Evolutionary conservation across 2,329 filamentous ascomycete species (phyloP).

Genomic region (Tetracladium maxilliforme): DNA sequence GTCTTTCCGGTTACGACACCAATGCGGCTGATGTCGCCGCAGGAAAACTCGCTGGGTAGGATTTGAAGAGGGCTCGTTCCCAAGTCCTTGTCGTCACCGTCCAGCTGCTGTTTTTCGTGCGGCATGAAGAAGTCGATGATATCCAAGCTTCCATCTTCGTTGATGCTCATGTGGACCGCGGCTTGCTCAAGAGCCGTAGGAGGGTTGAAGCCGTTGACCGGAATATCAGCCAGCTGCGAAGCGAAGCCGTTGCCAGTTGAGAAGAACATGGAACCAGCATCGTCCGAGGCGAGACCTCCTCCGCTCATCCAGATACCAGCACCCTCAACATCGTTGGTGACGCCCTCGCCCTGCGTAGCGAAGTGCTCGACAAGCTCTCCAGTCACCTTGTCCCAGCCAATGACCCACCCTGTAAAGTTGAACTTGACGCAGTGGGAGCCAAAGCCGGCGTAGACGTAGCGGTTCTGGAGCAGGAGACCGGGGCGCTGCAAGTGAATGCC

Average conservation of each 20-base stretch:
- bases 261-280: conserved; percentile 29
- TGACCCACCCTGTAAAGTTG: conserved; percentile 33
- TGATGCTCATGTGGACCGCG: conserved; percentile 30
- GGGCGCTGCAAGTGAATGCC: conserved; percentile 31
- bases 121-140: conserved; percentile 35
- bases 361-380: conserved; percentile 26
- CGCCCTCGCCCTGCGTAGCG: conserved; percentile 25
- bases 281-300: conserved; percentile 29
- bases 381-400: conserved; percentile 29
- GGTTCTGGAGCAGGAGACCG: conserved; percentile 26
- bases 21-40: conserved; percentile 26
- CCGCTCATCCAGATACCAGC: conserved; percentile 34
- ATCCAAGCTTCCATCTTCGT: conserved; percentile 23
- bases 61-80: conserved; percentile 28
- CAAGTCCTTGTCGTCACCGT: conserved; percentile 32
- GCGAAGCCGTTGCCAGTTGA: conserved; percentile 31
- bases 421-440: conserved; percentile 34
- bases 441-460: conserved; percentile 31
- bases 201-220: conserved; percentile 26
- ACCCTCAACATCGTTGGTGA: conserved; percentile 20
- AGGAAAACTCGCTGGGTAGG: conserved; percentile 25
- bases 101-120: conserved; percentile 29
- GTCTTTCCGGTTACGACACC: conserved; percentile 32
- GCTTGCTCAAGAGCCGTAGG: conserved; percentile 30
- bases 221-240: conserved; percentile 25